Percentiles rank a stretch among this genome's conserved stretches.
phyloP scores from a whole-genome alignment of 768 basidiomycete species.

The Boletus tylopilopsis region DNA sequence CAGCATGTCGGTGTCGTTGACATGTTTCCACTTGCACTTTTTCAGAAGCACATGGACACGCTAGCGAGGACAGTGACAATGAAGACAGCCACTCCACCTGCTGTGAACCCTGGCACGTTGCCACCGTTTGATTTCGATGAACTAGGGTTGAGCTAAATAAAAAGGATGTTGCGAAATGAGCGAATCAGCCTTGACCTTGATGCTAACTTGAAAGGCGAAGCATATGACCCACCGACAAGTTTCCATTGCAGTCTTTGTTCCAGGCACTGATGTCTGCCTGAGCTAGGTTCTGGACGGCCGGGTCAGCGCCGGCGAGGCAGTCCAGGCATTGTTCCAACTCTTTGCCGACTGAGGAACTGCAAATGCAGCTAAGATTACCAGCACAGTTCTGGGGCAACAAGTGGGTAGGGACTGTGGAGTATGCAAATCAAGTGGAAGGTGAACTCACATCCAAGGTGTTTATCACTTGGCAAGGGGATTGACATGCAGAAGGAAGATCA shows the following conservation, averaged over 20 bases:
- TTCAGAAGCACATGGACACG: constrained; percentile 11
- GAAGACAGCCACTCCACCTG: not conserved
- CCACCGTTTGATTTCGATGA: constrained; percentile 6
- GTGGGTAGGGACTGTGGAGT: no score
- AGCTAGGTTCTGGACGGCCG: constrained; percentile 1
- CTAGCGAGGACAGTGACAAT: constrained; percentile 10
- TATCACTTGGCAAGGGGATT: constrained; percentile 19
- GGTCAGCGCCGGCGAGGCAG: constrained; percentile 11
- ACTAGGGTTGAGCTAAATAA: constrained; percentile 11
- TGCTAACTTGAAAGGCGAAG: not conserved
- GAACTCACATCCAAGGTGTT: constrained; percentile 16
- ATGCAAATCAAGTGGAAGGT: no score
- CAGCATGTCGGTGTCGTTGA: no score
- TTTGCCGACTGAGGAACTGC: constrained; percentile 8
- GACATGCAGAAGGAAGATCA: constrained; percentile 17
- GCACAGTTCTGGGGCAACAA: constrained; percentile 17
- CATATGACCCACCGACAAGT: constrained; percentile 15
- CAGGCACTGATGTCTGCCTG: constrained; percentile 9
- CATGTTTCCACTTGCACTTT: no score
- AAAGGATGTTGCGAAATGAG: no score
- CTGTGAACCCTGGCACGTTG: constrained; percentile 3
- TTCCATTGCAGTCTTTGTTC: constrained; percentile 16
- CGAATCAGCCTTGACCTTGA: no score
- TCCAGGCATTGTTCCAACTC: constrained; percentile 18
- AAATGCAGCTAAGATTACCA: constrained; percentile 6